Percentiles rank a stretch among this genome's conserved stretches.
These are phyloP conservation scores for Secale cereale DNA, from an alignment of 176 grass and related monocot genomes.

Conservation along the genomic window DNA sequence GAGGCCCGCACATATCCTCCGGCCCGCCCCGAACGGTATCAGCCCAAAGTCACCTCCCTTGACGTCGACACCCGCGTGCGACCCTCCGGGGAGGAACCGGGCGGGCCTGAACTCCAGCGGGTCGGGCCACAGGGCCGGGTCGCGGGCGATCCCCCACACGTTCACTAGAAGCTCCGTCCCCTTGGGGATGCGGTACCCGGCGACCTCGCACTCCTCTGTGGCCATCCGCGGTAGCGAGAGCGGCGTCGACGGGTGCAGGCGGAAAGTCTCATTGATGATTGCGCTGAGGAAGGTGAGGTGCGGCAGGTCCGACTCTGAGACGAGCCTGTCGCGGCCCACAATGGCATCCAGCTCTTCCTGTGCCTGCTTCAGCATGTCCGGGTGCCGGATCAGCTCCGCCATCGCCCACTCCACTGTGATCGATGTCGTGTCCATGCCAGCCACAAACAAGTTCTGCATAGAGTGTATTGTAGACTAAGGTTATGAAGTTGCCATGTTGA, in stretches of 20 bases:
- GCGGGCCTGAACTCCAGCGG: conserved; percentile 28
- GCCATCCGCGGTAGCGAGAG: conserved; percentile 59
- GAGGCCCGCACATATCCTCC: conserved; percentile 65
- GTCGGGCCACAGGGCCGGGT: conserved; percentile 38
- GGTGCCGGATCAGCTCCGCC: conserved; percentile 49
- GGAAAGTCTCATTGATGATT: conserved; percentile 59
- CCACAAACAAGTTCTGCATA: conserved; percentile 54
- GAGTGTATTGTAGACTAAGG: background rate
- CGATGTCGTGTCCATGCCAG: conserved; percentile 63
- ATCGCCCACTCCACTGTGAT: conserved; percentile 62
- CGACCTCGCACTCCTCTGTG: conserved; percentile 40
- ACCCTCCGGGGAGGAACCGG: conserved; percentile 40
- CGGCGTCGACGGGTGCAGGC: conserved; percentile 61
- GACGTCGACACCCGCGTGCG: conserved; percentile 19
- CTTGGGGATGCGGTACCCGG: conserved; percentile 38
- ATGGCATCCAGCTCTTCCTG: conserved; percentile 52
- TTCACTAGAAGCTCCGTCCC: conserved; percentile 50
- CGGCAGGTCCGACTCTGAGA: conserved; percentile 51
- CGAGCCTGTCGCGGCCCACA: conserved; percentile 35
- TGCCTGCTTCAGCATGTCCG: conserved; percentile 30
- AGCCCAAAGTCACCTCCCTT: conserved; percentile 47
- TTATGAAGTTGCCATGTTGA: too few relatives aligned
- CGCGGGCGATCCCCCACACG: conserved; percentile 62
- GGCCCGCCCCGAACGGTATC: conserved; percentile 55
- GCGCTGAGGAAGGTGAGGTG: conserved; percentile 40